Percentiles rank a stretch among this genome's conserved stretches.
Conservation (phyloP, 1,284 basidiomycete genomes). For the Cryptococcus amylolentus region DNA sequence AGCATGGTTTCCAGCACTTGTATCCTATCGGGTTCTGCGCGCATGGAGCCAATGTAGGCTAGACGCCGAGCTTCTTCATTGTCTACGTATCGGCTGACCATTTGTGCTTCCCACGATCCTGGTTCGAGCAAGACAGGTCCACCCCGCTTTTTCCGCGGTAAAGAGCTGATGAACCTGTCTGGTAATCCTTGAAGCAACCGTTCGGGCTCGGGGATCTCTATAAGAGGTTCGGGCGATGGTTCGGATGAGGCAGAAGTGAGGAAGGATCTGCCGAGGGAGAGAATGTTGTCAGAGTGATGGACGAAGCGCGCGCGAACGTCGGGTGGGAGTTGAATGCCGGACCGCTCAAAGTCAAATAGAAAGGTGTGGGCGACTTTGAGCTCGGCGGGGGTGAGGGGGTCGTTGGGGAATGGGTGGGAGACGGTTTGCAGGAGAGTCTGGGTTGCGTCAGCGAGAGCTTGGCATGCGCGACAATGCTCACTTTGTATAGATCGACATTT, state of each 20-base stretch:
- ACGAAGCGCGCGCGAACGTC: slow-evolving; percentile 77
- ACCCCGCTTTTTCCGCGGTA: slow-evolving; percentile 47
- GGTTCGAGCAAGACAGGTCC: slow-evolving; percentile 38
- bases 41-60: slow-evolving; percentile 68
- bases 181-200: slow-evolving; percentile 44
- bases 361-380: slow-evolving; percentile 84
- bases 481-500: slow-evolving; percentile 86
- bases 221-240: slow-evolving; percentile 23
- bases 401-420: slow-evolving; percentile 28
- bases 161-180: slow-evolving; percentile 50
- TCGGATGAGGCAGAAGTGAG: slow-evolving; percentile 58
- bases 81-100: slow-evolving; percentile 83
- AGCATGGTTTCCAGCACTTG: slow-evolving; percentile 72
- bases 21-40: slow-evolving; percentile 52
- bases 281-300: slow-evolving; percentile 82
- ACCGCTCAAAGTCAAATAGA: slow-evolving; percentile 95
- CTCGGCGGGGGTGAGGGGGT: slow-evolving; percentile 45
- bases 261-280: slow-evolving; percentile 84
- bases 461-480: slow-evolving; percentile 43
- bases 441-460: not conserved
- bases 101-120: slow-evolving; percentile 81
- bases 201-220: slow-evolving; percentile 44
- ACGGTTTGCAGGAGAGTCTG: slow-evolving; percentile 48
- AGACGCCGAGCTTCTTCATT: slow-evolving; percentile 74
- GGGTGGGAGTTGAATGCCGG: slow-evolving; percentile 84